Evolutionary conservation across 371 early-diverging fungal species (phyloP), one percentile per base, ranked within the genome.

Genomic region (Coemansia sp.): DNA sequence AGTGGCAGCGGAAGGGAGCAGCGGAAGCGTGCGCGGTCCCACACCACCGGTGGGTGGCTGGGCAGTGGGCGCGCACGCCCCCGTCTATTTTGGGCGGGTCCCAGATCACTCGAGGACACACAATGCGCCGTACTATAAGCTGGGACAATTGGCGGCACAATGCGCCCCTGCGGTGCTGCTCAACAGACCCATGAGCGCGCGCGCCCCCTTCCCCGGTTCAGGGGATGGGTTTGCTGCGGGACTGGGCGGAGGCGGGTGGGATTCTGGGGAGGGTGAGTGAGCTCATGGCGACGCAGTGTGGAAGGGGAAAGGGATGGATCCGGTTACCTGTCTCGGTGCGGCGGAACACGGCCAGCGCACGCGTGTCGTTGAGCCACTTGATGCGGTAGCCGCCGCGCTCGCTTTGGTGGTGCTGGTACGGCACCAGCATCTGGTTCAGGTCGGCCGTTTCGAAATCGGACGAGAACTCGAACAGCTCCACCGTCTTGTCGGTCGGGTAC

Each of bases 361-460:
- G 82, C n/a, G 87, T 87, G 61, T 88, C 88, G 56, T 83, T 81
- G 40, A 89, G 70, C 89, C 89, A 89, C 65, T 89, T 89, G 59
- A 89, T 86, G 68, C 87, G 81, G 72, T 88, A 89, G 4, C 89
- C 89, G 41, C 89, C 89, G 50, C 85, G 83, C 59, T 69, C 77
- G 56, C 67, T 68, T 57, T 64, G 68, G 47, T 65, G 48, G 63
- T 79, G 79, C 70, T 79, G 80, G 70, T 78, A 79, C n/a, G 72
- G 71, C 55, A 79, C 70, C 34, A 79, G 77, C 65, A 79, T 79
- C 61, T 73, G 69, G 67, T 80, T 80, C 40, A 79, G 75, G 48
- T 79, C 79, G 20, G 77, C 68, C 26, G 79, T 79, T 41, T 79
- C 79, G 51, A 79, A 79, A 5, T 80, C 79, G n/a, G 77, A 62